phyloP scores from a whole-genome alignment of 768 basidiomycete species.

The Tulasnella sp. region DNA sequence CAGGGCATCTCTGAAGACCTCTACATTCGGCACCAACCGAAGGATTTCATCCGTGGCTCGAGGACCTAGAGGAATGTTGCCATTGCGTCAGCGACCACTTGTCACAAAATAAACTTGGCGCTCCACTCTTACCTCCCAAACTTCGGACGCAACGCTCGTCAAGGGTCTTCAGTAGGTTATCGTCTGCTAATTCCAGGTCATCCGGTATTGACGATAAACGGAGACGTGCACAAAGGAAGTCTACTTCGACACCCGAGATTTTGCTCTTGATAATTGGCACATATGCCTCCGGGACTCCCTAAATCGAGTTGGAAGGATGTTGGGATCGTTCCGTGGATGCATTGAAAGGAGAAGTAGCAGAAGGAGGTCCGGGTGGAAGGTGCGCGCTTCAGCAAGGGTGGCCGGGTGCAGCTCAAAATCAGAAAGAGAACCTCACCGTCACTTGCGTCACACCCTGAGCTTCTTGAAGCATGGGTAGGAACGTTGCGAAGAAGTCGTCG shows the following conservation, averaged over 20 bases:
- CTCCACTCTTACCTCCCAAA: conserved; percentile 60
- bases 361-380: not conserved
- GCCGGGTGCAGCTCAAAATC: not conserved
- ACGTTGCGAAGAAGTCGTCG: conserved; percentile 92
- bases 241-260: conserved; percentile 87
- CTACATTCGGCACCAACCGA: conserved; percentile 88
- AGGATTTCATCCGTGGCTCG: conserved; percentile 94
- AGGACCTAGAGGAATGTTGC: conserved; percentile 55
- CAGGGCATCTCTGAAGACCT: conserved; percentile 89
- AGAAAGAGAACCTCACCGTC: conserved; percentile 57
- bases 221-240: conserved; percentile 89
- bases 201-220: conserved; percentile 86
- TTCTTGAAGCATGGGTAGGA: conserved; percentile 82
- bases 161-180: conserved; percentile 84
- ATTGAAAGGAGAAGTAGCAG: not conserved
- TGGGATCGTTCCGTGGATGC: not conserved
- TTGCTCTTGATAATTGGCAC: conserved; percentile 93
- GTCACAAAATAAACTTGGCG: not conserved
- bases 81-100: conserved; percentile 7
- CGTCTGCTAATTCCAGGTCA: conserved; percentile 82
- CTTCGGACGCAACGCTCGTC: conserved; percentile 95
- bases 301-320: conserved; percentile 22
- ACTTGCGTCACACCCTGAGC: conserved; percentile 82
- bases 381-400: not conserved
- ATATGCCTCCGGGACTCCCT: conserved; percentile 96